A percentile compares a stretch with the other conserved stretches of the same genome.
Conservation (phyloP, 495 filamentous ascomycete genomes). For the Aspergillus coremiiformis region DNA sequence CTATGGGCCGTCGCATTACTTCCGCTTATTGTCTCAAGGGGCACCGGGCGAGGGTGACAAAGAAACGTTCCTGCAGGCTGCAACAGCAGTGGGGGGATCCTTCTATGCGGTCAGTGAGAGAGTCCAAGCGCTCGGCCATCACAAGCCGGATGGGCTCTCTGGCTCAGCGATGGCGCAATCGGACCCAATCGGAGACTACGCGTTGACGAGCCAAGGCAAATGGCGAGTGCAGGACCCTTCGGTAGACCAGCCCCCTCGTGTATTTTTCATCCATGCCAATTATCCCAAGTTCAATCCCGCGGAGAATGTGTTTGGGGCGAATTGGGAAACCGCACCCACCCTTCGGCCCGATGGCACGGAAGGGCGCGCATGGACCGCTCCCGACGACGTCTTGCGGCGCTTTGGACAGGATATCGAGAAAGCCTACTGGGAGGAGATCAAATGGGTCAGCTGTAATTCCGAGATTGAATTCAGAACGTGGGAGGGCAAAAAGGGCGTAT, state of each 20-base stretch:
- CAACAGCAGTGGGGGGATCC: constrained; percentile 38
- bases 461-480: constrained; percentile 35
- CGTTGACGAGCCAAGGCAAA: constrained; percentile 27
- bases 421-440: constrained; percentile 45
- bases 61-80: constrained; percentile 55
- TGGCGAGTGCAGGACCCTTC: constrained; percentile 34
- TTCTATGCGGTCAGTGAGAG: constrained; percentile 45
- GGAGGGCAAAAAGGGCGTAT: constrained; percentile 30
- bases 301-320: constrained; percentile 34
- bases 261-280: constrained; percentile 50
- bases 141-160: constrained; percentile 21
- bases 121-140: constrained; percentile 37
- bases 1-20: constrained; percentile 53
- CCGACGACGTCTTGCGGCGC: constrained; percentile 28
- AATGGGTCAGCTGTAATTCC: constrained; percentile 40
- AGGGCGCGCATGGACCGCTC: constrained; percentile 35
- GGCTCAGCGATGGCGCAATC: constrained; percentile 41
- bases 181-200: constrained; percentile 39
- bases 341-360: constrained; percentile 32
- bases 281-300: constrained; percentile 49
- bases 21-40: constrained; percentile 49
- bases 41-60: constrained; percentile 56
- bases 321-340: constrained; percentile 35
- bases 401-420: constrained; percentile 48
- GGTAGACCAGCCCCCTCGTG: constrained; percentile 23